Base-by-base conservation (phyloP, 2,329 filamentous ascomycete species). In the Bipolaris oryzae region DNA sequence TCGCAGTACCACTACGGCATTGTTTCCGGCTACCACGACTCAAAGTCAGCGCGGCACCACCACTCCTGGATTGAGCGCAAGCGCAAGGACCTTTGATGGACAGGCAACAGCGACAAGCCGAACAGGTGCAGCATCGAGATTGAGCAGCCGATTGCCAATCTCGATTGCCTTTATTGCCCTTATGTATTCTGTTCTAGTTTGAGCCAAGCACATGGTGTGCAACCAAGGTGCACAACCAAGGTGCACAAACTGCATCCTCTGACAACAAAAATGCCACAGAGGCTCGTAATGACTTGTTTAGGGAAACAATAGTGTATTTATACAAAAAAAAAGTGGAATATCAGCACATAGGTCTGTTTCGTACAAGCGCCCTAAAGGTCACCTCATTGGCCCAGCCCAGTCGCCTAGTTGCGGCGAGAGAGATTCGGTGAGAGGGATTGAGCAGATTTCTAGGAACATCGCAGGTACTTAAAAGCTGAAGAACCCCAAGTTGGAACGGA, bases 21-120 rank as follows among this genome's bases (percentile, higher is more conserved):
- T 80, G 10, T 78, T 79, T 57, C 76, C 77, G 5, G 77, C 76
- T 1, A 75, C 74, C 3, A 73, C 68, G 20, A 75, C 74, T 1
- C 57, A 53, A 34, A 47, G 39, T 5, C 53, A 51, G 31, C 59
- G 41, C 6, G 43, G 50, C 3, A 65, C 64, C 0, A 20, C 18
- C 3, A 50, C 56, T 5, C 51, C 54, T 9, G 44, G 49, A 20
- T 55, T 69, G n/a, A 67, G 58, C 7, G 65, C 58, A 20, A 60
- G 67, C 5, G 54, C 61, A 18, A 60, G 60, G 48, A 53, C 55
- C 44, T 31, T 31, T 31, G 42, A 59, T 15, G 55, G 55, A 18
- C 55, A 61, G 33, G 60, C 56, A 7, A 49, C 48, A 20, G 39
- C 60, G 16, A 65, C 62, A 5, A 55, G 55, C 43, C 37, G 21